Conservation (phyloP, 148 eudicot genomes). For the Talinum fruticosum region DNA sequence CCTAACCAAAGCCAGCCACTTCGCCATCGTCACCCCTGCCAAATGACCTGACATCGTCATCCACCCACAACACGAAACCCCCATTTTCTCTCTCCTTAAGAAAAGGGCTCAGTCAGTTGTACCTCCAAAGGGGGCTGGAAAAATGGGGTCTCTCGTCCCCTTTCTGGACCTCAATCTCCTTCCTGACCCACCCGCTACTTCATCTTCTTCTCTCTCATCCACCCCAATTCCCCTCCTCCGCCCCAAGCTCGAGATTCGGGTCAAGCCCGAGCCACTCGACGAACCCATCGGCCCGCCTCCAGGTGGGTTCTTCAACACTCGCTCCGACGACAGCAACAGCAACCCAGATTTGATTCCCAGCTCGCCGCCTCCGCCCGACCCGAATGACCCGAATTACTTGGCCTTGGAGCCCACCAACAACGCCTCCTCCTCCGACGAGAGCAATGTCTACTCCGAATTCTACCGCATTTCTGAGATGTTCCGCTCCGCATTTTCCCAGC, state of each 20-base stretch:
- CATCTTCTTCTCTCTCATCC: no score
- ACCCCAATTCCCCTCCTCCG: neutral
- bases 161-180: conserved; percentile 45
- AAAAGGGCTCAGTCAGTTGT: neutral
- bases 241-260: conserved; percentile 45
- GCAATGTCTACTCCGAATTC: conserved; percentile 45
- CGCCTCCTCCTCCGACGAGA: conserved; percentile 9
- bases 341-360: conserved; percentile 13
- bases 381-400: conserved; percentile 17
- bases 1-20: neutral
- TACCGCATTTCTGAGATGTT: conserved; percentile 44
- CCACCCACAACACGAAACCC: neutral
- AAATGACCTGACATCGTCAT: neutral
- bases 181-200: conserved; percentile 28
- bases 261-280: conserved; percentile 56
- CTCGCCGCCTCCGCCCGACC: conserved; percentile 17
- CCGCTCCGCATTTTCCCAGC: conserved; percentile 27
- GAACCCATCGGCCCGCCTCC: conserved; percentile 26
- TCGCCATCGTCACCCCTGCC: neutral
- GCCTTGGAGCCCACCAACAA: conserved; percentile 8
- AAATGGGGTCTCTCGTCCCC: conserved; percentile 46
- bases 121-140: neutral
- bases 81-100: neutral
- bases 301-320: neutral
- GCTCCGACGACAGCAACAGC: neutral